Conservation (phyloP, 345 rosid species). For the Capsella bursapastoris region DNA sequence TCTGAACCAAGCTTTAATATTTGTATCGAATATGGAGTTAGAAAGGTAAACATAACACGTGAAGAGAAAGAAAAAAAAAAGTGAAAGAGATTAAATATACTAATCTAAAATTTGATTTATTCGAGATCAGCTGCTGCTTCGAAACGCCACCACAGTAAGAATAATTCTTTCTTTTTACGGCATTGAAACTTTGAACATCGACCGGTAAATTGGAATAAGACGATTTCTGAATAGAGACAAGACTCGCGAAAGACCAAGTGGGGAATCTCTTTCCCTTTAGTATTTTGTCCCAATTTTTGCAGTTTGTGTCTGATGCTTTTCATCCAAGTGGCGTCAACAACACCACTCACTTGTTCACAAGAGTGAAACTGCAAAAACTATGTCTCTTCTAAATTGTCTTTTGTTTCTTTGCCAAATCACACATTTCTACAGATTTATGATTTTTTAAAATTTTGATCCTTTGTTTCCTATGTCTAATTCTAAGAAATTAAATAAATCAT, state of each 20-base stretch:
- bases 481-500: neutral
- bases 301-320: conserved; percentile 40
- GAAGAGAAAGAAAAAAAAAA: conserved; percentile 7
- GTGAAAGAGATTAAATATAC: conserved; percentile 2
- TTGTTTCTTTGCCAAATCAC: neutral
- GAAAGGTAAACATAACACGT: conserved; percentile 39
- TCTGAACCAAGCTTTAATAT: conserved; percentile 8
- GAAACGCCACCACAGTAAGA: conserved; percentile 10
- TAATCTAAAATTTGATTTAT: conserved; percentile 9
- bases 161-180: conserved; percentile 21
- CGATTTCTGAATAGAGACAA: conserved; percentile 32
- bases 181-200: conserved; percentile 31
- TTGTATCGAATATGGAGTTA: conserved; percentile 29
- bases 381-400: conserved; percentile 11
- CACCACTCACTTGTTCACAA: neutral
- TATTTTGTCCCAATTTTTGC: conserved; percentile 31
- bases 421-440: neutral
- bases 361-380: neutral
- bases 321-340: conserved; percentile 29
- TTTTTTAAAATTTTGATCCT: neutral
- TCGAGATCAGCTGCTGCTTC: conserved; percentile 34
- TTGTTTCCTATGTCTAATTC: neutral
- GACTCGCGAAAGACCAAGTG: conserved; percentile 37
- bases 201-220: conserved; percentile 33
- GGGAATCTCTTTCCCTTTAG: conserved; percentile 42